Percentiles rank a stretch among this genome's conserved stretches.
Conservation (phyloP, 2,329 filamentous ascomycete species). For the Talaromyces sp. region DNA sequence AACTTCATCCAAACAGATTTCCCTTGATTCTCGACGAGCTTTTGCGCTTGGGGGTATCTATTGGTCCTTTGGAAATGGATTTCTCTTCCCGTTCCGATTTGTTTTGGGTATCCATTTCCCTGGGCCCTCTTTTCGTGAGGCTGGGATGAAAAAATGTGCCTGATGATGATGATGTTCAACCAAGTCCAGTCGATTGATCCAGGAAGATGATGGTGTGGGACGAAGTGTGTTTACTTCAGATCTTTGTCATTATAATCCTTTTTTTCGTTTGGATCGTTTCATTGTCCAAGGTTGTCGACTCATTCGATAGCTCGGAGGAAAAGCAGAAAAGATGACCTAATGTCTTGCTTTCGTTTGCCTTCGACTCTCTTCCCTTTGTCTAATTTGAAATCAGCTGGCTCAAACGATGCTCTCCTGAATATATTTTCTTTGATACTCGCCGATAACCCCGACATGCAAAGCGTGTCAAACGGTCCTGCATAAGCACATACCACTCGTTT, state of each 20-base stretch:
- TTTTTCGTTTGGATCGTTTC: background rate
- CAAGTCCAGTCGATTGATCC: slow-evolving; percentile 1
- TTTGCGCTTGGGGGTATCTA: background rate
- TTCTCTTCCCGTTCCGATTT: background rate
- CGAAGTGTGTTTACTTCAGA: background rate
- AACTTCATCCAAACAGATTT: background rate
- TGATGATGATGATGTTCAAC: slow-evolving; percentile 5
- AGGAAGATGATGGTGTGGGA: slow-evolving; percentile 10
- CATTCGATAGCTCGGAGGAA: background rate
- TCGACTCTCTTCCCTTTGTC: background rate
- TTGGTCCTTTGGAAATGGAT: background rate
- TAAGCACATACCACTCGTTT: slow-evolving; percentile 10
- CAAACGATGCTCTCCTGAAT: background rate
- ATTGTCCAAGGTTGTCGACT: background rate
- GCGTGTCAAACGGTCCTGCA: slow-evolving; percentile 3
- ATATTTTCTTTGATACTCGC: background rate
- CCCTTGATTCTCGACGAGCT: background rate
- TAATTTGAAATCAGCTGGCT: background rate
- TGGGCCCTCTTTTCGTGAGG: background rate
- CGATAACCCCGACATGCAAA: background rate
- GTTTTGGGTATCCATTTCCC: slow-evolving; percentile 6
- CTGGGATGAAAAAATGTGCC: slow-evolving; percentile 3
- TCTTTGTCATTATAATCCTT: background rate
- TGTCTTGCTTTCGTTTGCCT: background rate
- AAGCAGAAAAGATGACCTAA: background rate